Evolutionary conservation across 495 filamentous ascomycete genomes (phyloP).

Genomic region (Penicillium ochrochloron): DNA sequence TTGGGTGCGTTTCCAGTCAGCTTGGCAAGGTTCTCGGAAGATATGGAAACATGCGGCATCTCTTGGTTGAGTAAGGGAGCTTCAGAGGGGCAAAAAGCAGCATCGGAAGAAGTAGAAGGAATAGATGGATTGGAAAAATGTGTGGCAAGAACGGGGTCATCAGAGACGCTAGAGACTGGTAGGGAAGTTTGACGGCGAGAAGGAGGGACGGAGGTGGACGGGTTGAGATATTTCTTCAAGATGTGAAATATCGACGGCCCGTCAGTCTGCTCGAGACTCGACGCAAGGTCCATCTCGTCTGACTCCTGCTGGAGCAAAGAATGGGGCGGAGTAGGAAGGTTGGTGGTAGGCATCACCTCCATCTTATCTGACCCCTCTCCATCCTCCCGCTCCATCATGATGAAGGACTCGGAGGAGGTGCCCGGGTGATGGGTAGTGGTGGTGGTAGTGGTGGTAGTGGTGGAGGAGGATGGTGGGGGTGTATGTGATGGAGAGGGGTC

Average conservation of each 20-base stretch:
- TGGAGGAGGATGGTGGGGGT: constrained; percentile 10
- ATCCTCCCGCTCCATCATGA: constrained; percentile 48
- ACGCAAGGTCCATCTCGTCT: constrained; percentile 44
- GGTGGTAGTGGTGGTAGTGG: constrained; percentile 2
- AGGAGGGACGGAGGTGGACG: constrained; percentile 35
- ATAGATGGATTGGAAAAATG: constrained; percentile 78
- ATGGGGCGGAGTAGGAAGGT: constrained; percentile 50
- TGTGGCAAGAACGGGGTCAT: constrained; percentile 68
- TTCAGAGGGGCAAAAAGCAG: constrained; percentile 60
- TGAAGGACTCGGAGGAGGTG: constrained; percentile 44
- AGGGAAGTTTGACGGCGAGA: constrained; percentile 58
- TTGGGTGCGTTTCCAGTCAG: constrained; percentile 78
- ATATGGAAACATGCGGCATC: constrained; percentile 54
- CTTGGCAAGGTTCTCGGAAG: constrained; percentile 76
- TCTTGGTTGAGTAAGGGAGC: constrained; percentile 55
- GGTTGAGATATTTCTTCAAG: constrained; percentile 49
- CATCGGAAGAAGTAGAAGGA: constrained; percentile 57
- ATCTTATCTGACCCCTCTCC: constrained; percentile 37
- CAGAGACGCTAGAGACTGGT: constrained; percentile 69
- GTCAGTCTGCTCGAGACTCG: constrained; percentile 41
- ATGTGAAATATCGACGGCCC: constrained; percentile 46
- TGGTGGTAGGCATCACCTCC: constrained; percentile 37
- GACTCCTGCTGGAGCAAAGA: constrained; percentile 51
- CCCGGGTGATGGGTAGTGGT: constrained; percentile 18
- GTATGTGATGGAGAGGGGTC: constrained; percentile 23